Evolutionary conservation across 78 protist species (phyloP).

Genomic region (Blattamonas nauphoetae): DNA sequence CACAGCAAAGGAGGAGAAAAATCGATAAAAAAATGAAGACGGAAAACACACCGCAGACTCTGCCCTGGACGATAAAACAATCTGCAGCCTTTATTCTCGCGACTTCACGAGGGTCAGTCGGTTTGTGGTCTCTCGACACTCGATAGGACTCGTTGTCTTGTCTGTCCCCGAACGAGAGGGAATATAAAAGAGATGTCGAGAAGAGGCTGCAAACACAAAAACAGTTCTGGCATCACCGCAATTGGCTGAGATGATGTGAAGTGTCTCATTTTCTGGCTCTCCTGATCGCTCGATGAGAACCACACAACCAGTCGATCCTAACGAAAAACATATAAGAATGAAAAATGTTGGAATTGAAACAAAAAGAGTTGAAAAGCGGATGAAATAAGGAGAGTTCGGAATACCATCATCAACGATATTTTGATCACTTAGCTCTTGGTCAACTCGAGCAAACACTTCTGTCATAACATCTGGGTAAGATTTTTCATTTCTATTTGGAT

Average conservation of each 20-base stretch:
- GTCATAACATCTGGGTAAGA: too few relatives aligned
- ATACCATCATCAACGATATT: too few relatives aligned
- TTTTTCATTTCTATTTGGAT: not conserved
- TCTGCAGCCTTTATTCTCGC: not conserved
- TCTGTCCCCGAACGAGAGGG: too few relatives aligned
- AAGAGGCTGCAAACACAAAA: not conserved
- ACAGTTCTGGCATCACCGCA: constrained; percentile 23
- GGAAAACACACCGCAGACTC: constrained; percentile 2
- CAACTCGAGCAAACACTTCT: too few relatives aligned
- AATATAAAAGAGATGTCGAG: too few relatives aligned
- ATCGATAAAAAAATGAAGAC: too few relatives aligned
- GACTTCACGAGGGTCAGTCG: not conserved
- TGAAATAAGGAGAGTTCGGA: too few relatives aligned
- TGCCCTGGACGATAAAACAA: not conserved
- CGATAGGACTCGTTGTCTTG: too few relatives aligned
- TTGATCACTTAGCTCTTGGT: not conserved
- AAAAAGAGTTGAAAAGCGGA: too few relatives aligned
- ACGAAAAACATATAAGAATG: too few relatives aligned
- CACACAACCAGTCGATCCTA: not conserved
- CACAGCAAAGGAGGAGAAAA: too few relatives aligned
- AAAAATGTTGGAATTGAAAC: too few relatives aligned
- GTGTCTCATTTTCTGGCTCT: not conserved
- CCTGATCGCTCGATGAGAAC: not conserved
- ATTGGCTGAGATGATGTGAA: constrained; percentile 14
- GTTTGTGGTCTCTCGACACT: not conserved